Evolutionary conservation across 208 protist species (phyloP).

Genomic region (Crithidia sp.): DNA sequence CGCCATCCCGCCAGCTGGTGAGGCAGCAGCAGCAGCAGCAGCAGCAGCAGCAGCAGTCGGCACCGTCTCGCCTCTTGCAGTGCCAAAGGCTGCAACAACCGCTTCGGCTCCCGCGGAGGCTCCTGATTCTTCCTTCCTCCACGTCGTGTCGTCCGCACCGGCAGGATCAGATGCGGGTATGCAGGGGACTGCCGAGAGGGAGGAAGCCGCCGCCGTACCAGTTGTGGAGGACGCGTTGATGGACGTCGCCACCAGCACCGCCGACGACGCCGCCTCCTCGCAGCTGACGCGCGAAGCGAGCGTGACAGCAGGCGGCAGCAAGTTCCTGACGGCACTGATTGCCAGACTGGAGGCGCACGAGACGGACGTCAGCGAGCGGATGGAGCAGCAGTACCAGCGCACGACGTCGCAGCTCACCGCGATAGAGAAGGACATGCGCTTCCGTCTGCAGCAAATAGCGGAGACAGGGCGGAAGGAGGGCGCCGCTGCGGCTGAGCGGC

Average conservation of each 20-base stretch:
- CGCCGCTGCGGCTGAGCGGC: conserved; percentile 22
- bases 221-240: too few species aligned
- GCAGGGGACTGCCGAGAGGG: too few species aligned
- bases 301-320: conserved; percentile 35
- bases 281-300: conserved; percentile 17
- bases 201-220: too few species aligned
- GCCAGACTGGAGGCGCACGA: conserved; percentile 59
- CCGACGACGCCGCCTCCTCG: not conserved
- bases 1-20: not conserved
- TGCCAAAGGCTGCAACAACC: too few species aligned
- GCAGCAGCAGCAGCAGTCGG: not conserved
- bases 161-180: too few species aligned
- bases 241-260: too few species aligned
- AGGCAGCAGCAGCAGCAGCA: not conserved
- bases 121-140: too few species aligned
- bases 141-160: too few species aligned
- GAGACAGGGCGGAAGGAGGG: conserved; percentile 39
- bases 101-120: too few species aligned
- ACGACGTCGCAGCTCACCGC: conserved; percentile 45
- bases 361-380: conserved; percentile 47
- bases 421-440: conserved; percentile 53
- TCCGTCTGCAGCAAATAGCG: conserved; percentile 40
- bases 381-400: conserved; percentile 63
- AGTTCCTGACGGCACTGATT: conserved; percentile 51
- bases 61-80: not conserved